Conservation (phyloP, 768 basidiomycete species). For the Holtermannia corniformis region DNA sequence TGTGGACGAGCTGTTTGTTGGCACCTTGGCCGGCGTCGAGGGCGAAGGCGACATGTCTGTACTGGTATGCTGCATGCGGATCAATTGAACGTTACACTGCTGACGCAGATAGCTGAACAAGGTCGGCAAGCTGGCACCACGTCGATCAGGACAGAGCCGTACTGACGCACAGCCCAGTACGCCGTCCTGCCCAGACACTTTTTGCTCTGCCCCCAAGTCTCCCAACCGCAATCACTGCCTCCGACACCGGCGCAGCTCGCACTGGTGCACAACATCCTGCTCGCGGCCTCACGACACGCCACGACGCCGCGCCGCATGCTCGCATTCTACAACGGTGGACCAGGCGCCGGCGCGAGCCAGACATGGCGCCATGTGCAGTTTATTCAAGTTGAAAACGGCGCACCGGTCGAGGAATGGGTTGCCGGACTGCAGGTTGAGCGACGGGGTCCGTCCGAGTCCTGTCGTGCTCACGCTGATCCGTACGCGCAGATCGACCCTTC, state of each 20-base stretch:
- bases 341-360: slow-evolving; percentile 66
- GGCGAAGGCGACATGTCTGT: slow-evolving; percentile 49
- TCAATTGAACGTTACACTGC: background rate
- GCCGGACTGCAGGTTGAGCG: slow-evolving; percentile 50
- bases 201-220: slow-evolving; percentile 46
- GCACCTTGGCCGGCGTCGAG: slow-evolving; percentile 51
- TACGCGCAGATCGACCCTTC: slow-evolving; percentile 58
- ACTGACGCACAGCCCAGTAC: slow-evolving; percentile 43
- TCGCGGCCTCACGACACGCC: slow-evolving; percentile 53
- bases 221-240: slow-evolving; percentile 61
- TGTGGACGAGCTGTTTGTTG: slow-evolving; percentile 61
- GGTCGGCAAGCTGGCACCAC: slow-evolving; percentile 2
- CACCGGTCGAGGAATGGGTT: slow-evolving; percentile 69
- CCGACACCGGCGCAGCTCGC: slow-evolving; percentile 69
- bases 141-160: background rate
- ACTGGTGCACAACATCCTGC: slow-evolving; percentile 62
- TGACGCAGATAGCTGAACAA: slow-evolving; percentile 61
- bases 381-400: slow-evolving; percentile 56
- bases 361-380: slow-evolving; percentile 87
- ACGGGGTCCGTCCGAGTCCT: slow-evolving; percentile 45
- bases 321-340: slow-evolving; percentile 83
- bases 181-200: slow-evolving; percentile 77
- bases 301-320: slow-evolving; percentile 49
- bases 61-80: slow-evolving; percentile 20
- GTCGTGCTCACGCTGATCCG: slow-evolving; percentile 4